Conservation (phyloP, 306 rosid species). For the Malus sieversii region DNA sequence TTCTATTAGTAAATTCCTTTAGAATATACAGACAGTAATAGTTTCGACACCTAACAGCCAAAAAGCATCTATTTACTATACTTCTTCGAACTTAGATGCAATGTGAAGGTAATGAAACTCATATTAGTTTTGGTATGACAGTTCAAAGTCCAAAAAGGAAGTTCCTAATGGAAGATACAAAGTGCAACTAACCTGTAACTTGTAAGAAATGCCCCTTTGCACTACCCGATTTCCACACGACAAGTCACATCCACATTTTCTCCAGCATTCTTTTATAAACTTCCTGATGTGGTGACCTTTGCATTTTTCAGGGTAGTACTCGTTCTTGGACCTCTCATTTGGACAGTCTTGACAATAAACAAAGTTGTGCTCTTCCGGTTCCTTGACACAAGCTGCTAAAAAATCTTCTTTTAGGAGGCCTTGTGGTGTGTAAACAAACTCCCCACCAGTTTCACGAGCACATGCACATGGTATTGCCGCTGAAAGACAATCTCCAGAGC, state of each 20-base stretch:
- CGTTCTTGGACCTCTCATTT: slow-evolving; percentile 51
- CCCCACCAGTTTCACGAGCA: slow-evolving; percentile 92
- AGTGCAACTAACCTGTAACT: slow-evolving; percentile 63
- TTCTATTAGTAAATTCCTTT: not conserved
- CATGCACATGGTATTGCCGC: slow-evolving; percentile 75
- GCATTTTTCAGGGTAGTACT: slow-evolving; percentile 44
- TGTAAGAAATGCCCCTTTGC: slow-evolving; percentile 72
- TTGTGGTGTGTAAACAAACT: slow-evolving; percentile 63
- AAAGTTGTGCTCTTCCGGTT: slow-evolving; percentile 41
- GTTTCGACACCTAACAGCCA: not conserved
- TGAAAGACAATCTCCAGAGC: slow-evolving; percentile 69
- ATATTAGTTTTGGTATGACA: not conserved
- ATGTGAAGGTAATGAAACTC: not conserved
- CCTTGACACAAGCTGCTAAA: slow-evolving; percentile 32
- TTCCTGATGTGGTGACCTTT: slow-evolving; percentile 69
- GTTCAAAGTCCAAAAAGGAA: not conserved
- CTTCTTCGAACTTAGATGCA: not conserved
- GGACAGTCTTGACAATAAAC: slow-evolving; percentile 77
- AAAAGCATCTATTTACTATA: not conserved
- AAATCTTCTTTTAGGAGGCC: slow-evolving; percentile 71
- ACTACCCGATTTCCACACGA: slow-evolving; percentile 85
- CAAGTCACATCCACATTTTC: slow-evolving; percentile 87
- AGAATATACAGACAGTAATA: not conserved
- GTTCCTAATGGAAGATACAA: slow-evolving; percentile 8
- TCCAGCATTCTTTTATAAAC: slow-evolving; percentile 96